A percentile compares a stretch with the other conserved stretches of the same genome.
These are phyloP conservation scores for Exophiala mesophila DNA, from an alignment of 2,329 filamentous ascomycete species.

Conservation along the genomic window DNA sequence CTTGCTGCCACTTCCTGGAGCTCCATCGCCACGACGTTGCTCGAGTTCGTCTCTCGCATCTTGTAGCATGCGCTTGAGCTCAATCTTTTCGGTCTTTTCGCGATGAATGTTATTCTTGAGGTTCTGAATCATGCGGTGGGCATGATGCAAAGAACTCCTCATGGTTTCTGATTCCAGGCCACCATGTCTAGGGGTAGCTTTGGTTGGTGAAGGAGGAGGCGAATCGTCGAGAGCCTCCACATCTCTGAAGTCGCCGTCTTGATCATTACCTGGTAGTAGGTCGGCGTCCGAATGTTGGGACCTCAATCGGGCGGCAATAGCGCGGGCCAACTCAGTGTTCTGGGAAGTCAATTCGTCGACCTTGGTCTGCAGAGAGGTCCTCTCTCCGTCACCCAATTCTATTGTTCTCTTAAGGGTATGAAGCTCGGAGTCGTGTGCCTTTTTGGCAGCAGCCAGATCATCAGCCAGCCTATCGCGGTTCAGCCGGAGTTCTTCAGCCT, in stretches of 20 bases:
- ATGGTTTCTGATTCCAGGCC: slow-evolving; percentile 93
- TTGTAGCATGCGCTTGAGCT: slow-evolving; percentile 90
- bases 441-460: slow-evolving; percentile 70
- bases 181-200: slow-evolving; percentile 83
- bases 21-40: slow-evolving; percentile 51
- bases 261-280: slow-evolving; percentile 47
- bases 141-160: slow-evolving; percentile 88
- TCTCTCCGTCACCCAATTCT: slow-evolving; percentile 71
- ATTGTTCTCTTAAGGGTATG: slow-evolving; percentile 77
- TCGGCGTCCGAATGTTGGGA: slow-evolving; percentile 51
- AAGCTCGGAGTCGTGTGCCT: slow-evolving; percentile 84
- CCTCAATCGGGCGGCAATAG: slow-evolving; percentile 69
- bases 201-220: slow-evolving; percentile 82
- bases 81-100: slow-evolving; percentile 97
- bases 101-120: slow-evolving; percentile 91
- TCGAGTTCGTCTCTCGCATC: slow-evolving; percentile 91
- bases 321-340: slow-evolving; percentile 85
- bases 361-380: slow-evolving; percentile 71
- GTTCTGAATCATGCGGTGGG: slow-evolving; percentile 93
- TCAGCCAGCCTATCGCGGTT: slow-evolving; percentile 73
- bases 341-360: slow-evolving; percentile 82
- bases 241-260: slow-evolving; percentile 57
- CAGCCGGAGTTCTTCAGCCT: slow-evolving; percentile 84
- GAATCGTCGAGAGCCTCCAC: slow-evolving; percentile 80
- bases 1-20: slow-evolving; percentile 46